These are phyloP conservation scores for Phyllosticta paracitricarpa DNA, from an alignment of 2,329 filamentous ascomycete species.

Conservation along the genomic window DNA sequence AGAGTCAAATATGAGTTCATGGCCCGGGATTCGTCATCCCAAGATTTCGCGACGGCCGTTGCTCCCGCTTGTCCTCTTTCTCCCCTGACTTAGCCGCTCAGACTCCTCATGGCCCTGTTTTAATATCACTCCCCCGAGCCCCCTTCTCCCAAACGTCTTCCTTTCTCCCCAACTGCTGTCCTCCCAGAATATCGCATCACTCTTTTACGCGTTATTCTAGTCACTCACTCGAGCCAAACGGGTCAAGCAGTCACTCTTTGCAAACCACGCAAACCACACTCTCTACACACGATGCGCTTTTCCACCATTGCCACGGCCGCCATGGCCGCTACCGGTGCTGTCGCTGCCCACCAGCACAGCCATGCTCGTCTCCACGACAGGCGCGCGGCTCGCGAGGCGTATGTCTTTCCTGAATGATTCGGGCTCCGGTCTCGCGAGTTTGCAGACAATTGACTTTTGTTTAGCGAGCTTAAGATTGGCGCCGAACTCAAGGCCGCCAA, in stretches of 20 bases:
- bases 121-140: constrained; percentile 8
- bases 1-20: constrained; percentile 6
- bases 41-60: neutral
- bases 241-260: constrained; percentile 8
- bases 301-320: constrained; percentile 8
- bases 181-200: constrained; percentile 9
- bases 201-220: constrained; percentile 11
- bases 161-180: neutral
- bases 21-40: constrained; percentile 10
- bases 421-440: neutral
- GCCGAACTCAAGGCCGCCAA: neutral
- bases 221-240: constrained; percentile 7
- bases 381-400: constrained; percentile 1
- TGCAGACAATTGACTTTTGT: neutral
- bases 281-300: constrained; percentile 10
- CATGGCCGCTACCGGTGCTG: constrained; percentile 4
- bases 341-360: constrained; percentile 7
- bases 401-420: neutral
- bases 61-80: constrained; percentile 5
- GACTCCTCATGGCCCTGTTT: constrained; percentile 2
- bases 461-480: neutral
- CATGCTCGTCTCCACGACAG: constrained; percentile 6
- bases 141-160: neutral
- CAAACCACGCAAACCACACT: constrained; percentile 1
- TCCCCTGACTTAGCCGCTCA: constrained; percentile 8